phyloP scores from a whole-genome alignment of 176 grass and related monocot genomes.

The Aegilops speltoides region DNA sequence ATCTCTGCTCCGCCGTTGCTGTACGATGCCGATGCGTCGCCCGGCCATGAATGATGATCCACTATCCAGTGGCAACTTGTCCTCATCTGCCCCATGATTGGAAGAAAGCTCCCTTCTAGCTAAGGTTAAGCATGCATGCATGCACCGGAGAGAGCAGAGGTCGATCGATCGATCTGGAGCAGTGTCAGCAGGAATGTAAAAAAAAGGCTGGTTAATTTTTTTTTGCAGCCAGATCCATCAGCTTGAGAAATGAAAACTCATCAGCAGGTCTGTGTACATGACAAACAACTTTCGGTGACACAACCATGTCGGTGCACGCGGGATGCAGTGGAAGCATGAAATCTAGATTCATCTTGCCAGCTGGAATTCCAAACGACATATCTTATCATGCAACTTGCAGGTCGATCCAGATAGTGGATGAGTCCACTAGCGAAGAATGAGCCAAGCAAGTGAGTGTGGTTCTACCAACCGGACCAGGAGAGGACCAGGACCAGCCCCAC shows the following conservation, averaged over 20 bases:
- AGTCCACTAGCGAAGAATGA: constrained; percentile 3
- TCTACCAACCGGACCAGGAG: constrained; percentile 21
- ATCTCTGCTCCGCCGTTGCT: neutral
- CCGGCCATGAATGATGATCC: neutral
- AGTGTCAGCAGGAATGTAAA: neutral
- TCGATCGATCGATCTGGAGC: neutral
- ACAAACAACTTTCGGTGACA: neutral
- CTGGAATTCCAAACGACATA: neutral
- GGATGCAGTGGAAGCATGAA: neutral
- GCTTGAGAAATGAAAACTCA: neutral
- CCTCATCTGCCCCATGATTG: neutral
- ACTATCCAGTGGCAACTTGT: neutral
- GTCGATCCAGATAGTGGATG: neutral
- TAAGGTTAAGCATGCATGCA: neutral
- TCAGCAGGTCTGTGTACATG: neutral
- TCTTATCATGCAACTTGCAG: constrained; percentile 25
- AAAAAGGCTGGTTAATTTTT: neutral
- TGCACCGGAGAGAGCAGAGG: neutral
- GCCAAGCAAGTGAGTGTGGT: constrained; percentile 12
- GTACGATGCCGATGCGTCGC: neutral
- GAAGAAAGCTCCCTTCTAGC: neutral
- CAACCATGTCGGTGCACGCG: neutral
- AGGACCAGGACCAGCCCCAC: constrained; percentile 7
- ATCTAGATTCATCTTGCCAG: neutral
- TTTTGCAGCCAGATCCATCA: neutral